Conservation (phyloP, 768 basidiomycete genomes). For the Tylopilus sp. region DNA sequence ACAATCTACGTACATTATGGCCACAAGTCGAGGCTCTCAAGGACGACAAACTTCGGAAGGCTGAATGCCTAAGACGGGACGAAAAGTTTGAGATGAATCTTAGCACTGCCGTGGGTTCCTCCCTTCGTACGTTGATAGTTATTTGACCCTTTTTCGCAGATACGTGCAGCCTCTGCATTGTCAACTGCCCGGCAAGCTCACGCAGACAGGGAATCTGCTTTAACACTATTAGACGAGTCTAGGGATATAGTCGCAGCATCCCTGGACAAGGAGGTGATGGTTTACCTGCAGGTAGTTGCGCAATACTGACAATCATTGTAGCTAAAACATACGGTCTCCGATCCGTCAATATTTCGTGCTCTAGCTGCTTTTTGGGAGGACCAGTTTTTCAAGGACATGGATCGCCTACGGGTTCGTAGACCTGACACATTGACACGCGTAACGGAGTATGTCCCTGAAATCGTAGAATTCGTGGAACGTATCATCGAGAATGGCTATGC, state of each 20-base stretch:
- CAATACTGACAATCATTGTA: constrained; percentile 30
- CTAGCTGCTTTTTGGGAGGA: constrained; percentile 87
- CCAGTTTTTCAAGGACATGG: constrained; percentile 91
- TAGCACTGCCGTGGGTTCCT: constrained; percentile 61
- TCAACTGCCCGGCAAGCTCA: constrained; percentile 45
- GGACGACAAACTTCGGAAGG: constrained; percentile 60
- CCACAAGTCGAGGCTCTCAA: constrained; percentile 46
- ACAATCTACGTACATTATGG: constrained; percentile 55
- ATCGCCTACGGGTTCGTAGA: constrained; percentile 75
- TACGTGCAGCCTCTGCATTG: constrained; percentile 53
- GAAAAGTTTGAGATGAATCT: constrained; percentile 95
- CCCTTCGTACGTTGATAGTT: constrained; percentile 5
- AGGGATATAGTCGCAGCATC: constrained; percentile 71
- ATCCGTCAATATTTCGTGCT: constrained; percentile 79
- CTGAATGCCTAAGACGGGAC: constrained; percentile 68
- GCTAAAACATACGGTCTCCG: constrained; percentile 78
- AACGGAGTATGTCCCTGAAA: constrained; percentile 95
- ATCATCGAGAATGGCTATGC: constrained; percentile 83
- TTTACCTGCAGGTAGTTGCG: background rate
- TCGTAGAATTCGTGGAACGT: constrained; percentile 81
- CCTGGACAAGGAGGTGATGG: constrained; percentile 69
- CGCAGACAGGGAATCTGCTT: constrained; percentile 43
- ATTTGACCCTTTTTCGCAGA: constrained; percentile 31
- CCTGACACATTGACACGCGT: constrained; percentile 93
- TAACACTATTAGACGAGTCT: constrained; percentile 65